Evolutionary conservation across 495 filamentous ascomycete species (phyloP), one percentile per base, ranked within the genome.

Genomic region (Penicillium odoratum): DNA sequence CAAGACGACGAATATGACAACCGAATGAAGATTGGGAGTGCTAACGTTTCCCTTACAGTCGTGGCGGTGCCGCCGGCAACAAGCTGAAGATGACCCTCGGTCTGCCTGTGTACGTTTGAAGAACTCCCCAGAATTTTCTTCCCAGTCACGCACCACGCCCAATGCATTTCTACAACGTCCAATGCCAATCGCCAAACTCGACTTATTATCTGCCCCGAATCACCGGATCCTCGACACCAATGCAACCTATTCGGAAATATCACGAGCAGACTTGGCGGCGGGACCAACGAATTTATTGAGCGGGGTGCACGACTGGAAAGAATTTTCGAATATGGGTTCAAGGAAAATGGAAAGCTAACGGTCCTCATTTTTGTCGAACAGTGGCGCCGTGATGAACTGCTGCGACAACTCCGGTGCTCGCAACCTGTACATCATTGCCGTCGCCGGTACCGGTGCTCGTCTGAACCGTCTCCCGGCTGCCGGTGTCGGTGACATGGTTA

Each of bases 71-170:
- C 83, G 86, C 93, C 67, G 95, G 94, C 84, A 96, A 96, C 89
- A 98, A 98, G 89, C 88, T 98, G 64, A 98, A 97, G 88, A 98
- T 98, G 94, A 96, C 94, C 76, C 91, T 98, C 79, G 94, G 90
- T 97, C 91, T 98, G 70, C 94, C 94, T 78, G 89, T 92, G 93
- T 97, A 93, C 79, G 93, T 91, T 66, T 63, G 44, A 57, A 55
- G 62, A 55, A 53, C n/a, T 52, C 38, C 26, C 47, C 55, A 54
- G 48, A 61, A 58, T 58, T 55, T 63, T 56, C 57, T 49, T 25
- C 49, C 44, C 60, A 53, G 40, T 36, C 45, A 47, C 61, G n/a
- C 28, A 36, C 50, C 51, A 49, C 57, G 59, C 58, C 59, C 56
- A 59, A 47, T 58, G 54, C 63, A 66, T 29, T 54, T 62, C 56